Evolutionary conservation across 2,329 filamentous ascomycete genomes (phyloP), one percentile per base, ranked within the genome.

Genomic region (Ophiostoma pallidulum): DNA sequence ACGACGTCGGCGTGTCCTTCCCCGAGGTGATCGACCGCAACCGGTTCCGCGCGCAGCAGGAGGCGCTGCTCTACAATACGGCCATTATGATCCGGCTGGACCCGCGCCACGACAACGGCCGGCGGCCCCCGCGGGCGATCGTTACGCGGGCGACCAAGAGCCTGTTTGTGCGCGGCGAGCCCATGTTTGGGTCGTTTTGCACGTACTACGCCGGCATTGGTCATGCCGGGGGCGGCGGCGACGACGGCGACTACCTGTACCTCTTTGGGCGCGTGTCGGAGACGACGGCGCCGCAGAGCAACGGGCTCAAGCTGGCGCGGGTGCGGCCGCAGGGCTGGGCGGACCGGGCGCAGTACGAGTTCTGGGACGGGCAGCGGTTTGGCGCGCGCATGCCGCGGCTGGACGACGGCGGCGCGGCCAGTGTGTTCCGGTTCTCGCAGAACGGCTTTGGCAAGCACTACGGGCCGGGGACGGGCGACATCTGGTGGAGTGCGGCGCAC

Each of bases 261-360:
- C 41, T 54, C 14, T 55, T 55, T 54, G 53, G 43, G 9, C 50
- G 53, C 24, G 41, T 55, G n/a, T 45, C 45, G 19, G 50, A 52
- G 29, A 36, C 49, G 14, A 28, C 14, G 32, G 18, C 20, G n/a
- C 43, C 48, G 22, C 6, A 10, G 13, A 54, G 48, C 50, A 55
- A 55, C 41, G 53, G 53, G 8, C 51, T 55, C 22, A 54, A 54
- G 41, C 53, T 55, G 36, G 53, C 53, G 16, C 51, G 53, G 12
- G 48, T 54, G n/a, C 36, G 19, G 12, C 33, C 28, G 14, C 16
- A 32, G 6, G 32, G 28, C n/a, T 48, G 36, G 26, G 51, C 45
- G 4, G 42, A 54, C 31, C 50, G 53, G 14, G 1, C 13, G 13
- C 41, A 47, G 20, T 55, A 51, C 33, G 48, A 49, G 28, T 55